Conservation (phyloP, 75 land plant genomes). For the Ceratopteris richardii region DNA sequence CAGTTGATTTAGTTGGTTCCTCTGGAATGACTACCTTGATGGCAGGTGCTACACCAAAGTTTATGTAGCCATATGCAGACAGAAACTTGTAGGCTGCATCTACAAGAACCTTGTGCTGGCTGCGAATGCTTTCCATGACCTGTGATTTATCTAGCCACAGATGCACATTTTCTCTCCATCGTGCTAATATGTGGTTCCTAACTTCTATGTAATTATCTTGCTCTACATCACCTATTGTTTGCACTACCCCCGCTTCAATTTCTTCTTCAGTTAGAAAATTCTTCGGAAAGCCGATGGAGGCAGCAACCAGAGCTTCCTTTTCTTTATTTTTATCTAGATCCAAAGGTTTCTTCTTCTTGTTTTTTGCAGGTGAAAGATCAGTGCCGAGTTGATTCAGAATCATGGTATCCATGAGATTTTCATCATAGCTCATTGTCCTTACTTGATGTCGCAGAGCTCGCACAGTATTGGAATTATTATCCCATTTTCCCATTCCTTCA, state of each 20-base stretch:
- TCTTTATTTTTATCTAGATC: constrained; percentile 62
- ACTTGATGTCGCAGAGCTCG: constrained; percentile 32
- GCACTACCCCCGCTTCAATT: constrained; percentile 60
- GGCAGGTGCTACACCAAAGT: constrained; percentile 78
- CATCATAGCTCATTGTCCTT: constrained; percentile 47
- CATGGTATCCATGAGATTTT: constrained; percentile 59
- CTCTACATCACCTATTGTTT: constrained; percentile 67
- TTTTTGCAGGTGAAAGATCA: constrained; percentile 14
- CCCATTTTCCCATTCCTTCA: constrained; percentile 1
- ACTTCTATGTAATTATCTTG: constrained; percentile 90
- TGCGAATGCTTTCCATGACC: constrained; percentile 62
- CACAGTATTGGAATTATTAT: constrained; percentile 8
- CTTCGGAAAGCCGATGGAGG: constrained; percentile 78
- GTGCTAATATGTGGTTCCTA: constrained; percentile 78
- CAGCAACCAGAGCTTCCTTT: constrained; percentile 78
- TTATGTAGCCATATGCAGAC: constrained; percentile 67
- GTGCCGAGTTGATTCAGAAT: constrained; percentile 49
- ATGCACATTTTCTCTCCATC: constrained; percentile 74
- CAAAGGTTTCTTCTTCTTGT: constrained; percentile 30
- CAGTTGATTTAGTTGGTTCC: constrained; percentile 44
- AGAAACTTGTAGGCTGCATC: constrained; percentile 72
- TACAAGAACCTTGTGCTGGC: constrained; percentile 60
- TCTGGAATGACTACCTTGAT: constrained; percentile 36
- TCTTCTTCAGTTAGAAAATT: constrained; percentile 76
- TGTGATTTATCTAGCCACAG: constrained; percentile 52